Evolutionary conservation across 352 stramenopile genomes (phyloP).

Genomic region (Globisporangium camurandrum): DNA sequence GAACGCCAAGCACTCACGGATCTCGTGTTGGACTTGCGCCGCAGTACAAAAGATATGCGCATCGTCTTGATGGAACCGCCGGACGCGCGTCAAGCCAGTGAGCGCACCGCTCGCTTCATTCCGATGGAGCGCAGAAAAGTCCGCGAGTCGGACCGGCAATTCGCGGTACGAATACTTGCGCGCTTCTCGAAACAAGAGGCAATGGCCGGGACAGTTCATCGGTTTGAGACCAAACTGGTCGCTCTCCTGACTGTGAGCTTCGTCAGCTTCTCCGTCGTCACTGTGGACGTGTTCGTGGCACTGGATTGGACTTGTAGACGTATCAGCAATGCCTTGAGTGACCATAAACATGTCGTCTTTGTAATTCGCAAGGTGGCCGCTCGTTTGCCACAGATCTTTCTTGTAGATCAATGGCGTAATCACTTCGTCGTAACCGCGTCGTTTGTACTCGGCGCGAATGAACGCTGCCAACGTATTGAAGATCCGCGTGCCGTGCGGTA

Average conservation of each 20-base stretch:
- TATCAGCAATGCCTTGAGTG: slow-evolving; percentile 46
- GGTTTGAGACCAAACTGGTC: slow-evolving; percentile 97
- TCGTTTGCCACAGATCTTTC: slow-evolving; percentile 96
- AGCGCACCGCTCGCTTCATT: slow-evolving; percentile 95
- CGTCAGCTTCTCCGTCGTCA: slow-evolving; percentile 11
- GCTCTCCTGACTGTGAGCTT: slow-evolving; percentile 36
- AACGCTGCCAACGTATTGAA: slow-evolving; percentile 95
- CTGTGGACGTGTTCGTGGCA: slow-evolving; percentile 23
- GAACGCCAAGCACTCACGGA: slow-evolving; percentile 90
- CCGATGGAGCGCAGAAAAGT: slow-evolving; percentile 93
- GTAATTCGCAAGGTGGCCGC: slow-evolving; percentile 96
- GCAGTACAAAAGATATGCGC: slow-evolving; percentile 97
- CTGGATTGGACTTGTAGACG: slow-evolving; percentile 6
- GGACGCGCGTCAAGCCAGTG: slow-evolving; percentile 93
- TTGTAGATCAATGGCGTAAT: slow-evolving; percentile 98
- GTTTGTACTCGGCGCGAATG: slow-evolving; percentile 80
- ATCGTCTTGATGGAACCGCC: slow-evolving; percentile 98
- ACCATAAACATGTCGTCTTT: slow-evolving; percentile 94
- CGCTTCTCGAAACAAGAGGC: slow-evolving; percentile 94
- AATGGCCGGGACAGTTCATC: slow-evolving; percentile 99
- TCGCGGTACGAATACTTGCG: slow-evolving; percentile 94
- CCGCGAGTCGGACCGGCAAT: slow-evolving; percentile 90
- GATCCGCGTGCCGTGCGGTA: slow-evolving; percentile 95
- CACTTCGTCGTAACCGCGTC: slow-evolving; percentile 93
- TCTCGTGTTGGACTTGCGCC: slow-evolving; percentile 94